Percentiles rank a stretch among this genome's conserved stretches.
These are phyloP conservation scores for Chionographis japonica DNA, from an alignment of 106 monocot genomes.

Conservation along the genomic window DNA sequence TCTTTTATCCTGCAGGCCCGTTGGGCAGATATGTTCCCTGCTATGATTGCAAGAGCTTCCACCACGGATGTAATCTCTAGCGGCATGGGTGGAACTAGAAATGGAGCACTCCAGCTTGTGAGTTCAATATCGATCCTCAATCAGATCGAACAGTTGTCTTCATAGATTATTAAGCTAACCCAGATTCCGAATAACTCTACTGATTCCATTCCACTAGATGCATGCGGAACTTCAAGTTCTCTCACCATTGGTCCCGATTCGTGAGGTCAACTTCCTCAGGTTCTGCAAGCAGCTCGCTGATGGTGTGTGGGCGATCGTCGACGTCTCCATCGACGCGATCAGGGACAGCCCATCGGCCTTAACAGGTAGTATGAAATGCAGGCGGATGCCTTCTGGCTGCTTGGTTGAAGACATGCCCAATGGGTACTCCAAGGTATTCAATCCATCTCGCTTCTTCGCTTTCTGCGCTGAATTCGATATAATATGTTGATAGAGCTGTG, in stretches of 20 bases:
- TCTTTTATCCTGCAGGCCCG: slow-evolving; percentile 24
- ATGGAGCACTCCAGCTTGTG: slow-evolving; percentile 65
- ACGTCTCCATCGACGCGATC: slow-evolving; percentile 59
- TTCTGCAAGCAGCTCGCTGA: slow-evolving; percentile 78
- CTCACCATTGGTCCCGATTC: slow-evolving; percentile 68
- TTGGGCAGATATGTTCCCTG: slow-evolving; percentile 68
- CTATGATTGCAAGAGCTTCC: slow-evolving; percentile 39
- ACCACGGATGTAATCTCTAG: slow-evolving; percentile 49
- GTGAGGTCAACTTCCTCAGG: slow-evolving; percentile 64
- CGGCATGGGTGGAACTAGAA: slow-evolving; percentile 58
- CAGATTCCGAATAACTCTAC: not conserved
- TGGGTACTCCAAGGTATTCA: slow-evolving; percentile 80
- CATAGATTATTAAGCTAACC: not conserved
- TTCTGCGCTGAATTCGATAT: not conserved
- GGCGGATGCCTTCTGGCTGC: slow-evolving; percentile 77
- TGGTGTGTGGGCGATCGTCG: slow-evolving; percentile 69
- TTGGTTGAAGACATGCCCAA: slow-evolving; percentile 79
- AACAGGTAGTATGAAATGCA: slow-evolving; percentile 26
- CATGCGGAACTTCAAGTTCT: slow-evolving; percentile 83
- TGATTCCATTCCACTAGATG: slow-evolving; percentile 34
- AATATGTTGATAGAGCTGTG: not conserved
- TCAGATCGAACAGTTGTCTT: not conserved
- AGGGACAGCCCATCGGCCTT: slow-evolving; percentile 18
- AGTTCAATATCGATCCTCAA: slow-evolving; percentile 1
- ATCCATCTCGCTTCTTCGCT: not conserved